Conservation (phyloP, 1,284 basidiomycete species). For the Inonotus obliquus region DNA sequence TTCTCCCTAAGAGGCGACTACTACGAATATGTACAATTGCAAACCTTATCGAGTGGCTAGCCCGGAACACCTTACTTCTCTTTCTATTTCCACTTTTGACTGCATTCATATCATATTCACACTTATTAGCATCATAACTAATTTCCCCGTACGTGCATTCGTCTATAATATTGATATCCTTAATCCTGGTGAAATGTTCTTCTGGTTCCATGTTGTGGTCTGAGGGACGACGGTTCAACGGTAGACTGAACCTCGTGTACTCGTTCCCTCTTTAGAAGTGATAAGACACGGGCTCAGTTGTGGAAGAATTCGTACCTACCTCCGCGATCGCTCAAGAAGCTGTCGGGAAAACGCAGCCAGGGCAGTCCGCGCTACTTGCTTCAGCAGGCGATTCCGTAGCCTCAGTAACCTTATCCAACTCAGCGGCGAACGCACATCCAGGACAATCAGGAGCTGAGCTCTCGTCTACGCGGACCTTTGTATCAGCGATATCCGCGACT, state of each 20-base stretch:
- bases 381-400: neutral
- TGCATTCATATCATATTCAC: no score
- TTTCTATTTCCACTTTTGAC: no score
- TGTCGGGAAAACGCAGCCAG: neutral
- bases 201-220: no score
- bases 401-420: neutral
- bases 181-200: no score
- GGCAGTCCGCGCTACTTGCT: neutral
- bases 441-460: neutral
- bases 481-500: neutral
- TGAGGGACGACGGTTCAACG: no score
- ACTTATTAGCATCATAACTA: no score
- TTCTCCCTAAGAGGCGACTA: slow-evolving; percentile 72
- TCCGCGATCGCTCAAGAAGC: neutral
- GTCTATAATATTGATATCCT: no score
- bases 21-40: slow-evolving; percentile 87
- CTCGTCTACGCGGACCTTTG: neutral
- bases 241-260: no score
- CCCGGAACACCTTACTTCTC: no score
- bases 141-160: no score
- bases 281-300: neutral
- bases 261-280: no score
- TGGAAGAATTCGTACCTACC: neutral
- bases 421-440: no score
- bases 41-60: slow-evolving; percentile 39